Evolutionary conservation across 1,284 basidiomycete genomes (phyloP).

Genomic region (Ceratorhiza oryzae-sativae): DNA sequence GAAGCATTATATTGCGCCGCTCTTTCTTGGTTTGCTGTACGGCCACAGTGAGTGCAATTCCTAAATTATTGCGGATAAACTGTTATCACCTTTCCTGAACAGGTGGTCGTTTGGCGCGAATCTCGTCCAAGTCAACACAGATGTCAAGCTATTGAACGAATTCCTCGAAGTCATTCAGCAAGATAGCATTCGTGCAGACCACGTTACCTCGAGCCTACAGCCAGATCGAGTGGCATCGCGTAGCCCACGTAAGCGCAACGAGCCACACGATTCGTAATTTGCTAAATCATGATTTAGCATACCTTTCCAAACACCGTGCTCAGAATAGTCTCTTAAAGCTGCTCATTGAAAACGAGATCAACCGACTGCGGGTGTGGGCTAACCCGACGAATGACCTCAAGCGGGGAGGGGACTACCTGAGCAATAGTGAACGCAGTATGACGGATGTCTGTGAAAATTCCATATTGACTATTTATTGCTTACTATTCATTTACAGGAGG

Average conservation of each 20-base stretch:
- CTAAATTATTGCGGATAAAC: not conserved
- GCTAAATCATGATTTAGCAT: too few relatives aligned
- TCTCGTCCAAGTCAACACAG: slow-evolving; percentile 86
- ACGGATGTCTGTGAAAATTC: slow-evolving; percentile 62
- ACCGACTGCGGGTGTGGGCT: slow-evolving; percentile 85
- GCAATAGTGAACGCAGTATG: slow-evolving; percentile 64
- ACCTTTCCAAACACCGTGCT: slow-evolving; percentile 64
- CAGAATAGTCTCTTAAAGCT: slow-evolving; percentile 78
- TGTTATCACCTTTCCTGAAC: not conserved
- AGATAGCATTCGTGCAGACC: slow-evolving; percentile 72
- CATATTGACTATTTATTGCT: too few relatives aligned
- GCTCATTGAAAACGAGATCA: slow-evolving; percentile 90
- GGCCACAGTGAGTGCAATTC: slow-evolving; percentile 72
- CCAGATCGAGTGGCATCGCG: slow-evolving; percentile 48
- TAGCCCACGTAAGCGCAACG: slow-evolving; percentile 21
- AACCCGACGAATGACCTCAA: slow-evolving; percentile 84
- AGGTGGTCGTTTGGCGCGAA: slow-evolving; percentile 97
- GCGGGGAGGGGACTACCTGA: slow-evolving; percentile 67
- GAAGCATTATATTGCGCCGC: slow-evolving; percentile 80
- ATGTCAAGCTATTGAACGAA: slow-evolving; percentile 86
- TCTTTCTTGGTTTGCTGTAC: slow-evolving; percentile 91
- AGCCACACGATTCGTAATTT: too few relatives aligned
- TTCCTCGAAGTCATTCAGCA: slow-evolving; percentile 79
- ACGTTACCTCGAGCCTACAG: slow-evolving; percentile 74
- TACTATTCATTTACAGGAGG: slow-evolving; percentile 57